Evolutionary conservation across 2,329 filamentous ascomycete species (phyloP).

Genomic region (Cladosporium sp.): DNA sequence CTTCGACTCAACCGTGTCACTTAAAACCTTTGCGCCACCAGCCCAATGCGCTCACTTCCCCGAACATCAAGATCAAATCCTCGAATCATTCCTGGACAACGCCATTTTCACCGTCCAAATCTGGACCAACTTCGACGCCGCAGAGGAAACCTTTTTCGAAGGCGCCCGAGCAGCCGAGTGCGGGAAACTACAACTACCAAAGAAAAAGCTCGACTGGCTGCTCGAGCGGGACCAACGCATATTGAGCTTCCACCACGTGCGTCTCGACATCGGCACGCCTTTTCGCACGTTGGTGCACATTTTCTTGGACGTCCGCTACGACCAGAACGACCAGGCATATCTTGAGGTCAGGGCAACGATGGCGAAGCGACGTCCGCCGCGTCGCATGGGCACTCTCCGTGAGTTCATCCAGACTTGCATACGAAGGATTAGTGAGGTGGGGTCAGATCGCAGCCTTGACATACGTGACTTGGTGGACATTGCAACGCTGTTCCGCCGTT

Average conservation of each 20-base stretch:
- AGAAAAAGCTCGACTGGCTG: background rate
- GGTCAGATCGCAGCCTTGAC: background rate
- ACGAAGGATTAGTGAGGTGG: background rate
- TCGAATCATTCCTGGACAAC: slow-evolving; percentile 9
- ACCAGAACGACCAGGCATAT: background rate
- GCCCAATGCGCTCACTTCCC: background rate
- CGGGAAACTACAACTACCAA: slow-evolving; percentile 2
- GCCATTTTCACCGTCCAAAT: slow-evolving; percentile 14
- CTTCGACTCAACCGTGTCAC: background rate
- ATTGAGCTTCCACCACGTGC: no score
- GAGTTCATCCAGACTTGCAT: background rate
- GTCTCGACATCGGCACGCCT: slow-evolving; percentile 9
- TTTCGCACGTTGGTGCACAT: background rate
- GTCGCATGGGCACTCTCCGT: background rate
- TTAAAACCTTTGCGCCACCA: background rate
- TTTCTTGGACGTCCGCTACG: background rate
- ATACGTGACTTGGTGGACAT: background rate
- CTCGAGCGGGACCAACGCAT: no score
- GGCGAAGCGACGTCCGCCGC: background rate
- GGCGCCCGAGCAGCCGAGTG: background rate
- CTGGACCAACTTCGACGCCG: slow-evolving; percentile 23
- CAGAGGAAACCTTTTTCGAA: slow-evolving; percentile 15
- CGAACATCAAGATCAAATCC: slow-evolving; percentile 2
- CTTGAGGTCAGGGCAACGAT: background rate
- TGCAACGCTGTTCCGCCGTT: background rate